Evolutionary conservation across 805 yeast genomes (phyloP), one percentile per base, ranked within the genome.

Genomic region (Zygoascus ofunaensis): DNA sequence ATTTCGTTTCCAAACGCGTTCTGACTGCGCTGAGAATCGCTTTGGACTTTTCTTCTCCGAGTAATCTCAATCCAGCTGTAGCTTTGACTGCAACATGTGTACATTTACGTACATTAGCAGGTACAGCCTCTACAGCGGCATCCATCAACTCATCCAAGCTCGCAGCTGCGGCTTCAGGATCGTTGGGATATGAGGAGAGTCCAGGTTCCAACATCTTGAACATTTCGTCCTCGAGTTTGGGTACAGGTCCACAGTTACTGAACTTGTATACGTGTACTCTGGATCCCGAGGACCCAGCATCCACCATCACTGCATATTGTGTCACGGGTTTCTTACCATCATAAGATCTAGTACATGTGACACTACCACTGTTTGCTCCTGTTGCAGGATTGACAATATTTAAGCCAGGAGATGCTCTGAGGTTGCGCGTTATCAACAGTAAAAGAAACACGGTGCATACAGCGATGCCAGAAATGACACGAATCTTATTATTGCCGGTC

Each of bases 251-350:
- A 60, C 97, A 89, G 45, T 86, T 79, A 67, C 87, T 85, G 68
- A 92, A 92, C 55, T 83, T 79, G 66, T 94, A 92, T 39, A 92
- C 81, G 64, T 94, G 99, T 34, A 92, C 84, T 63, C 98, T 80
- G 14, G 97, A 87, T 26, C 98, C 98, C 14, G 95, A 82, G 1
- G 97, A 89, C 5, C 98, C 99, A 5, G 98, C 98, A 69, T 92
- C 99, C 45, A 92, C 71, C 96, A 92, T 87, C 20, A 92, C 75
- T 24, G 89, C 97, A 55, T 73, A 90, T 58, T 83, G 82, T 30
- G 66, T 67, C 32, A 65, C 58, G 8, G 71, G 71, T 43, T 52
- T 54, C 44, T 55, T 59, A 39, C 69, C 69, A 39, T 66, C 69
- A 39, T 44, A 63, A 10, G 70, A 65, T 36, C 46, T 48, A 19